Conservation (phyloP, 768 basidiomycete genomes). For the Postia placenta region DNA sequence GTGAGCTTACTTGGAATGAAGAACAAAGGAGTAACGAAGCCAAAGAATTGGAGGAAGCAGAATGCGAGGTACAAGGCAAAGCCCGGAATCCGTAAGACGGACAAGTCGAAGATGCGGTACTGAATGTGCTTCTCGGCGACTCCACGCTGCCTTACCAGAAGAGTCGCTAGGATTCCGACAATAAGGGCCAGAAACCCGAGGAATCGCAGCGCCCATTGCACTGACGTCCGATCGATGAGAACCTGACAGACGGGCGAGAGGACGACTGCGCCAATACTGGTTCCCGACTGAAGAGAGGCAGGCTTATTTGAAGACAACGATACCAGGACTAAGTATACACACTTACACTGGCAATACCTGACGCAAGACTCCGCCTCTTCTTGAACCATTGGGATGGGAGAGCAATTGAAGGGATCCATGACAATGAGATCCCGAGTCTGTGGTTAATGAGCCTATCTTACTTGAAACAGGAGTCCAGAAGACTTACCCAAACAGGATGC, state of each 20-base stretch:
- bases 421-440: conserved; percentile 2
- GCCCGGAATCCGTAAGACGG: background rate
- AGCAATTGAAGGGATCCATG: background rate
- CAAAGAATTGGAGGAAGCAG: conserved; percentile 5
- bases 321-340: background rate
- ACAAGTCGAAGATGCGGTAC: conserved; percentile 1
- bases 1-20: conserved; percentile 1
- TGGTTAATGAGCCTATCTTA: background rate
- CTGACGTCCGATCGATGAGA: background rate
- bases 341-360: conserved; percentile 2
- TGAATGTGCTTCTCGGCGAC: conserved; percentile 1
- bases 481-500: conserved; percentile 3
- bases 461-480: background rate
- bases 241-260: conserved; percentile 2
- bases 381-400: conserved; percentile 5
- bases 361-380: conserved; percentile 1
- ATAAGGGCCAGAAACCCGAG: background rate
- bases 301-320: background rate
- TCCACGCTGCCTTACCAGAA: background rate
- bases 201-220: conserved; percentile 4
- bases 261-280: conserved; percentile 2
- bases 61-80: conserved; percentile 2
- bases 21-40: conserved; percentile 1
- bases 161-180: background rate
- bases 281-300: conserved; percentile 1